phyloP scores from a whole-genome alignment of 2,329 filamentous ascomycete species.

The Cryphonectria japonica region DNA sequence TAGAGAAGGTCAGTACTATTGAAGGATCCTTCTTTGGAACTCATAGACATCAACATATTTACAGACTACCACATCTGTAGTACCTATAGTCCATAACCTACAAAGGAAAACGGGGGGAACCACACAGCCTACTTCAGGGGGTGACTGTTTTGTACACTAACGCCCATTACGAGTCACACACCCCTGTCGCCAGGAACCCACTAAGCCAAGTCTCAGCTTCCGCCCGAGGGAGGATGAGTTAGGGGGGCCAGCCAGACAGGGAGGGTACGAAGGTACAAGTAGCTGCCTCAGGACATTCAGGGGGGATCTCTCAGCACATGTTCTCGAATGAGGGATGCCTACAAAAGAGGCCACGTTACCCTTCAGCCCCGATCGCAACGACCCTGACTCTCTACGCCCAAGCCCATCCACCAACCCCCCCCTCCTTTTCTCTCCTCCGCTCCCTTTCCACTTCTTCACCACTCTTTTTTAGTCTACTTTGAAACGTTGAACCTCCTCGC shows the following conservation, averaged over 20 bases:
- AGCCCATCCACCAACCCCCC: constrained; percentile 10
- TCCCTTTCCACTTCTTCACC: constrained; percentile 14
- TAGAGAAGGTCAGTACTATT: background rate
- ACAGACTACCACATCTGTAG: background rate
- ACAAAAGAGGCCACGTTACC: constrained; percentile 29
- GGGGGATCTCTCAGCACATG: background rate
- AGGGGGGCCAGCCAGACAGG: background rate
- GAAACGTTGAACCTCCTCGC: background rate
- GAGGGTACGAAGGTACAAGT: constrained; percentile 4
- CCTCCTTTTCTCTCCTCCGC: constrained; percentile 6
- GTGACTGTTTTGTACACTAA: background rate
- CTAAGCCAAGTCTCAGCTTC: constrained; percentile 22
- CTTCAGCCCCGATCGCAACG: constrained; percentile 14
- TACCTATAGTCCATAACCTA: background rate
- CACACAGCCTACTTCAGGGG: background rate
- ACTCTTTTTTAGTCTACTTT: constrained; percentile 9
- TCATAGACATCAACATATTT: background rate
- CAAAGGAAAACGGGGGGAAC: background rate
- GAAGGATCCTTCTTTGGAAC: background rate
- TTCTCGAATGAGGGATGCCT: background rate
- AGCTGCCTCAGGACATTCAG: background rate
- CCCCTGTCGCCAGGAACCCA: constrained; percentile 6
- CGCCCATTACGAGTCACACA: background rate
- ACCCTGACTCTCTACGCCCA: constrained; percentile 12
- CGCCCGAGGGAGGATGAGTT: constrained; percentile 19